Base-by-base conservation (phyloP, 2,329 filamentous ascomycete species). In the Epichloe scottii region DNA sequence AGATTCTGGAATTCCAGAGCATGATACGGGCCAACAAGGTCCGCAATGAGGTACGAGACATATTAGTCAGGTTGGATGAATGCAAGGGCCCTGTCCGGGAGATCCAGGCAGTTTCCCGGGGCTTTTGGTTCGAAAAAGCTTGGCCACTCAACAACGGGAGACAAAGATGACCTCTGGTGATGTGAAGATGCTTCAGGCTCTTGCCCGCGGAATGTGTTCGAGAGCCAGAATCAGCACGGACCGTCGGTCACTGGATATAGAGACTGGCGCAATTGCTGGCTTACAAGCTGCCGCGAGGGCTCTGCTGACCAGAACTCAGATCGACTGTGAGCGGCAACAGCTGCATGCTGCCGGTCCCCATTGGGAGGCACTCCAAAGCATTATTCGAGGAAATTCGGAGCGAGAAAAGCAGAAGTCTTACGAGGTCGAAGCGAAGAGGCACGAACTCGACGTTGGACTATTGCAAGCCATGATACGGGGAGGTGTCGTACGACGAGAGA, bases 1-100 rank as follows among this genome's bases (percentile, higher is more conserved):
- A 88, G 54, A 77, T 97, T 44, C 68, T 93, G 54, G 81, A 82
- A 60, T 72, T 98, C 12, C 93, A 98, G 67, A 95, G 83, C 64
- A 73, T 95, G 45, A 78, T 89, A 62, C 76, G 87, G 60, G 87
- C 84, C 21, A 77, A 77, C 53, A 86, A 82, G 62, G 76, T 74
- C 55, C 78, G 81, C 55, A 67, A 76, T 56, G 71, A 82, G 69
- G 71, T 83, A 67, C 71, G 70, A 61, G 70, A 77, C 56, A 68
- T 73, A 57, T 73, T 66, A 64, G 75, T 74, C 62, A 76, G 84
- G 60, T 76, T 89, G 60, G 73, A 75, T 56, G 72, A 75, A 54
- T 83, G 77, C 49, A 77, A 75, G 56, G 79, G 79, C 50, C 79
- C 83, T 47, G 76, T 89, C 51, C 74, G 77, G 42, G 74, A 80